Evolutionary conservation across 768 basidiomycete species (phyloP), one percentile per base, ranked within the genome.

Genomic region (Clathrus columnatus): DNA sequence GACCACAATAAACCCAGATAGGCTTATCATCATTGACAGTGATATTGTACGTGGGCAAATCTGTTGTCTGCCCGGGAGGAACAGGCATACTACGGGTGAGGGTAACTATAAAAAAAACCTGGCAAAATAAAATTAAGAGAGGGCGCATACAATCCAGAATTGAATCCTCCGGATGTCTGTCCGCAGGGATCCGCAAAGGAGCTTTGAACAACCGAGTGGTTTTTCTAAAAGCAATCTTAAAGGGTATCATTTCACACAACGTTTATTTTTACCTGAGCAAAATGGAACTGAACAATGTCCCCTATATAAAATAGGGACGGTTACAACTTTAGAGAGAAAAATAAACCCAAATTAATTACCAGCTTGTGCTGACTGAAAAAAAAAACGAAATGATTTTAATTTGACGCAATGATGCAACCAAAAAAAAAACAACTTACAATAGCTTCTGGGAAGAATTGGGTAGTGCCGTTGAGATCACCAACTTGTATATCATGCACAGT

Each of bases 111-210:
- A 26, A 32, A 24, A 59, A n/a, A 59, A 48, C 32, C 57, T 23
- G n/a, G 5, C 29, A 49, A 42, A 20, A 11, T 6, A 50, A 42
- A 27, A 23, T 7, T 29, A 26, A n/a, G n/a, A n/a, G n/a, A 29
- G 36, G 32, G 16, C 29, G 72, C 79, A 57, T 55, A 83, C 79
- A 82, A 84, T 62, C 77, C 80, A 55, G 79, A 80, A 61, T 75
- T 69, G 60, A 82, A 71, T 21, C 81, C 82, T 36, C 76, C 78
- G 4, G 74, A 72, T 52, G 74, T 73, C 52, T 57, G 63, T 42
- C 75, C 72, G 64, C 82, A 84, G n/a, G 82, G 82, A 59, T 61
- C 57, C 1, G 65, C 64, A 51, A 73, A 70, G 10, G 68, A 68
- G 2, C 66, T 67, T 60, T 68, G 69, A 27, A 67, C 67, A 17